Base-by-base conservation (phyloP, 768 basidiomycete species). In the Lactifluus volemus region DNA sequence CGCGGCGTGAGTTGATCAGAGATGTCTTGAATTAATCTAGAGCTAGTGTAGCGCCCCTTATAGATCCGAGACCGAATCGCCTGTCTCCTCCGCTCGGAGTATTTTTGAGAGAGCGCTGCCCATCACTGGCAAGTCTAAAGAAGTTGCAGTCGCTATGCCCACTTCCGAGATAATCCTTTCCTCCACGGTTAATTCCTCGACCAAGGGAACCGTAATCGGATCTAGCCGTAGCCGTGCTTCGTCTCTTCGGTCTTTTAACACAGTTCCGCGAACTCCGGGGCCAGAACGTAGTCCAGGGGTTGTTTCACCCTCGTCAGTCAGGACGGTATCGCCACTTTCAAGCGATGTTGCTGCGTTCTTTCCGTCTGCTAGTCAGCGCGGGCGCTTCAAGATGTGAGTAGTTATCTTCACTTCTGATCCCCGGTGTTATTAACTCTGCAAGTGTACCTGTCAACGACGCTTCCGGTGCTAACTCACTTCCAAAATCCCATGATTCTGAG, bases 61-160 rank as follows among this genome's bases (percentile, higher is more conserved):
- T 42, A 63, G 61, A 19, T 63, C 61, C 11, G 52, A 58, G 8
- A 58, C 61, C 1, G 38, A 5, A 12, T 63, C 61, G 19, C 61
- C 57, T 21, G 61, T 58, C 3, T 63, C 61, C 21, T 58, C 61
- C 7, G 61, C 61, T 30, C 45, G 15, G 57, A 63, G 61, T 63
- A 63, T 63, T 21, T 63, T 63, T 47, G 61, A 32, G 29, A 49
- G 36, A 32, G 56, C 39, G 5, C 41, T 45, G 38, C 49, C 56
- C 32, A 49, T 48, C 25, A 25, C 25, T 25, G 25, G 25, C 25
- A 34, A 30, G 8, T 53, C 61, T 17, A 25, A 36, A 39, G 29
- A 21, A 42, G 55, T 19, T 19, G 6, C 44, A 41, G 17, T 41
- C 6, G 25, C 49, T 17, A 6, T 8, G 19, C 15, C 44, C 5